phyloP scores from a whole-genome alignment of 192 early-diverging fungal species.

The Entophlyctis luteolus region DNA sequence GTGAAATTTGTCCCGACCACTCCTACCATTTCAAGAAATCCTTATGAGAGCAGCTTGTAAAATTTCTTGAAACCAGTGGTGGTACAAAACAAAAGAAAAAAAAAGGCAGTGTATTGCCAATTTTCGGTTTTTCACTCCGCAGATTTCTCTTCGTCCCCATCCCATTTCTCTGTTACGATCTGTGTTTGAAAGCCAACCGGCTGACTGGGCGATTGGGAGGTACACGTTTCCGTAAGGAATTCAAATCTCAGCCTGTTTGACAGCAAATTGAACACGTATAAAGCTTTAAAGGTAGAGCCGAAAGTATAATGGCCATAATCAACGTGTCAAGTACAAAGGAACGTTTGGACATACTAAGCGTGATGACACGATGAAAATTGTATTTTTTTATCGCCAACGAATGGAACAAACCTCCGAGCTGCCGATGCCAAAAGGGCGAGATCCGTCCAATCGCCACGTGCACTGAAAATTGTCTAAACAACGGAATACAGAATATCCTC shows the following conservation, averaged over 20 bases:
- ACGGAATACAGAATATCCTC: neutral
- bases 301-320: no score
- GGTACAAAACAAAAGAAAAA: neutral
- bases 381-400: constrained; percentile 13
- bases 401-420: neutral
- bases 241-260: neutral
- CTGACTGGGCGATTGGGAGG: neutral
- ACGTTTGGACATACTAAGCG: neutral
- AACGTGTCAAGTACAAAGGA: no score
- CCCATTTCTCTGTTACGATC: neutral
- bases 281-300: no score
- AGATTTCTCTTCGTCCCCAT: neutral
- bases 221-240: neutral
- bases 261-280: neutral
- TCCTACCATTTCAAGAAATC: neutral
- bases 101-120: constrained; percentile 9
- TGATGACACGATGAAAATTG: neutral
- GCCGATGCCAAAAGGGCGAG: neutral
- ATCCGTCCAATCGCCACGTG: neutral
- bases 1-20: neutral
- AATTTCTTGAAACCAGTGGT: neutral
- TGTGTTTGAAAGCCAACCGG: neutral
- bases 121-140: neutral
- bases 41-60: neutral
- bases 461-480: neutral